phyloP scores from a whole-genome alignment of 1,284 basidiomycete species.

The Trametes versicolor region DNA sequence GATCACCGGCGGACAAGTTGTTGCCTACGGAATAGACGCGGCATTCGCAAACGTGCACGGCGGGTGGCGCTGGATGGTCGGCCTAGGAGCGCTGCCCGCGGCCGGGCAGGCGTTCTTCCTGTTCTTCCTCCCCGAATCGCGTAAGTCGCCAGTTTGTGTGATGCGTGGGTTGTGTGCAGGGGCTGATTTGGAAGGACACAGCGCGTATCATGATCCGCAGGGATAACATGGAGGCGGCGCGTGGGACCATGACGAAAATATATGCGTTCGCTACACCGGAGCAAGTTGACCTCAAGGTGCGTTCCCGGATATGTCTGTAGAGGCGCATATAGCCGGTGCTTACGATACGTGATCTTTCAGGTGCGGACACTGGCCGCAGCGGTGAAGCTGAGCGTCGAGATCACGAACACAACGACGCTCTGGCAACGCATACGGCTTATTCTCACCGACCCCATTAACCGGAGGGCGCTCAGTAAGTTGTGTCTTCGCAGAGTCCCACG shows the following conservation, averaged over 20 bases:
- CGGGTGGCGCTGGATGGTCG: constrained; percentile 90
- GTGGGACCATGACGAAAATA: constrained; percentile 66
- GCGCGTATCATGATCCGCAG: constrained; percentile 78
- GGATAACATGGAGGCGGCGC: constrained; percentile 60
- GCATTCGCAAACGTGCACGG: constrained; percentile 69
- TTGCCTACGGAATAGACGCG: constrained; percentile 82
- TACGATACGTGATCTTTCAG: constrained; percentile 41
- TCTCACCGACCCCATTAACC: constrained; percentile 65
- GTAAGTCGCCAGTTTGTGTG: constrained; percentile 50
- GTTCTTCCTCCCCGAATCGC: constrained; percentile 80
- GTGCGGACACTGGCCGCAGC: constrained; percentile 67
- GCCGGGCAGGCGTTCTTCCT: constrained; percentile 70
- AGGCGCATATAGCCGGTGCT: not conserved
- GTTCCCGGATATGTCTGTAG: not conserved
- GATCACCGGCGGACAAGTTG: constrained; percentile 79
- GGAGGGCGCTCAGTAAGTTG: constrained; percentile 74
- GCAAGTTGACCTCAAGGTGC: constrained; percentile 74
- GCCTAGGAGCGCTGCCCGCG: constrained; percentile 75
- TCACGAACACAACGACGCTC: constrained; percentile 70
- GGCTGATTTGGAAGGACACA: constrained; percentile 39
- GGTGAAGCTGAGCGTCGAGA: constrained; percentile 71
- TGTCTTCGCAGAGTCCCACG: not conserved
- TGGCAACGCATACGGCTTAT: constrained; percentile 64
- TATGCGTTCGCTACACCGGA: constrained; percentile 72
- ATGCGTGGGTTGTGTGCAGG: constrained; percentile 7